Percentiles rank a stretch among this genome's conserved stretches.
Evolutionary conservation across 1,139 yeast genomes (phyloP).

Genomic region (Suhomyces bolitotheri): DNA sequence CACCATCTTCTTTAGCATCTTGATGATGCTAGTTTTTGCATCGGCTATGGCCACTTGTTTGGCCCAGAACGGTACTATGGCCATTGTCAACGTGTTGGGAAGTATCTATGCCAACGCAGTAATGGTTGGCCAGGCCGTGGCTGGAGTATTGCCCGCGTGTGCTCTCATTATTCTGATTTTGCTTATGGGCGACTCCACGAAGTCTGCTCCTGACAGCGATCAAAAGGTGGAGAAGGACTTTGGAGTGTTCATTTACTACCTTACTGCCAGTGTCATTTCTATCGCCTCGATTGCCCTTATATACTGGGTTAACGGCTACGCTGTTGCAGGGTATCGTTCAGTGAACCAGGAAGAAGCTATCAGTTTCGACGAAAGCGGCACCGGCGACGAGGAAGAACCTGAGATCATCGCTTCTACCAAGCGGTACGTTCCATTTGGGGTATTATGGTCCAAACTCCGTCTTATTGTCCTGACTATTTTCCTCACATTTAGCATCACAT

Average conservation of each 20-base stretch:
- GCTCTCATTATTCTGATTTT: constrained; percentile 66
- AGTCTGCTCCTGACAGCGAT: constrained; percentile 6
- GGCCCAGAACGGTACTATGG: constrained; percentile 90
- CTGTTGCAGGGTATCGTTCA: constrained; percentile 20
- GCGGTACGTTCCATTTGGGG: constrained; percentile 44
- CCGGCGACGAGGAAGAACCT: not conserved
- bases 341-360: constrained; percentile 9
- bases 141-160: constrained; percentile 86
- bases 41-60: constrained; percentile 68
- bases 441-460: constrained; percentile 59
- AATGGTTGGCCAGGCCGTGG: constrained; percentile 92
- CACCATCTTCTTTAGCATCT: constrained; percentile 41
- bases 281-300: constrained; percentile 45
- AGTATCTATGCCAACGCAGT: constrained; percentile 80
- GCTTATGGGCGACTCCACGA: constrained; percentile 36
- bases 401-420: constrained; percentile 14
- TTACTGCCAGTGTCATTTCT: constrained; percentile 68
- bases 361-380: constrained; percentile 1
- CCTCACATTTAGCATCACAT: constrained; percentile 70
- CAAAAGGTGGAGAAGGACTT: constrained; percentile 39
- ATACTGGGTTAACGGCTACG: constrained; percentile 30
- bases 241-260: constrained; percentile 63
- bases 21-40: constrained; percentile 58
- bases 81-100: constrained; percentile 78
- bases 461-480: constrained; percentile 70